Conservation (phyloP, 83 land plant genomes). For the Diphasiastrum complanatum region DNA sequence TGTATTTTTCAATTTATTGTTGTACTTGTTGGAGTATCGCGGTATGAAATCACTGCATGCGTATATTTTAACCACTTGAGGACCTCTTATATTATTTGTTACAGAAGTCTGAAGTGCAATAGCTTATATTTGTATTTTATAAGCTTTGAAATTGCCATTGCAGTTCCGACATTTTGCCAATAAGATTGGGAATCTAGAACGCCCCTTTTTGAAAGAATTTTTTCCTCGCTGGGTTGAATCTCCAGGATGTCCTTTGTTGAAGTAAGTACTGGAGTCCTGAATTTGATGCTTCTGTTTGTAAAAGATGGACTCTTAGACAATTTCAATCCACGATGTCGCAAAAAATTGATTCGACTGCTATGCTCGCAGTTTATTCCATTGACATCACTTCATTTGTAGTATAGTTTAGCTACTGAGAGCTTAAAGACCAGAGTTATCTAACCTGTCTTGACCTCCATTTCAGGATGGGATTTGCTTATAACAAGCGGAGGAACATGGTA, state of each 20-base stretch:
- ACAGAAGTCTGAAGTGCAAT: no score
- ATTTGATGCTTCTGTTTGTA: not conserved
- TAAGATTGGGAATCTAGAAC: slow-evolving; percentile 87
- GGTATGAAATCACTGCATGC: no score
- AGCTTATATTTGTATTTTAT: no score
- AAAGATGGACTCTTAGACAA: no score
- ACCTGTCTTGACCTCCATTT: not conserved
- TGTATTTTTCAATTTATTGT: not conserved
- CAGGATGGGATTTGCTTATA: slow-evolving; percentile 92
- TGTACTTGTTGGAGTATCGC: no score
- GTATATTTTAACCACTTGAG: no score
- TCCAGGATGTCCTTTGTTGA: slow-evolving; percentile 80
- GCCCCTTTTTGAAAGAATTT: slow-evolving; percentile 95
- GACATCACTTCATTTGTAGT: no score
- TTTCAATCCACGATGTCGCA: no score
- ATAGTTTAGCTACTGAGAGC: slow-evolving; percentile 7
- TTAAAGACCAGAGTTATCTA: not conserved
- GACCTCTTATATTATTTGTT: no score
- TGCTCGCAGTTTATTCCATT: no score
- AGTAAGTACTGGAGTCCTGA: slow-evolving; percentile 29
- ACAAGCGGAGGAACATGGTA: slow-evolving; percentile 81
- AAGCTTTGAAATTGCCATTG: slow-evolving; percentile 4
- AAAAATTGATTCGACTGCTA: slow-evolving; percentile 5
- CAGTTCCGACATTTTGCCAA: slow-evolving; percentile 97
- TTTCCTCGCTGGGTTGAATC: slow-evolving; percentile 95